Percentiles rank a stretch among this genome's conserved stretches.
Conservation (phyloP, 371 early-diverging fungal genomes). For the Lichtheimia hyalospora region DNA sequence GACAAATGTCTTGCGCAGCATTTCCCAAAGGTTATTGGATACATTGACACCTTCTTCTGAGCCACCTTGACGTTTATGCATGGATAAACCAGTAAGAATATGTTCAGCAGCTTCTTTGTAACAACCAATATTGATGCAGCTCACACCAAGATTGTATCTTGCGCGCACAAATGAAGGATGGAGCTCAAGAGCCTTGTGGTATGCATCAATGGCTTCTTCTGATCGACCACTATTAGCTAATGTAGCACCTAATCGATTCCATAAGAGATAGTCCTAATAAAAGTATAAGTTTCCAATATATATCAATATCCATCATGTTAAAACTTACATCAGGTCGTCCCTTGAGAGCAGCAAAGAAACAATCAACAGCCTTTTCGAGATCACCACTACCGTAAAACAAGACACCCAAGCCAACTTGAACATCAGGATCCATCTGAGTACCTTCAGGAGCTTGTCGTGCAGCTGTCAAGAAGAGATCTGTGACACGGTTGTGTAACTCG, state of each 20-base stretch:
- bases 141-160: constrained; percentile 93
- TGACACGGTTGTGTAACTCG: constrained; percentile 72
- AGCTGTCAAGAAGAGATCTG: constrained; percentile 77
- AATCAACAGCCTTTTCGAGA: constrained; percentile 94
- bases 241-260: constrained; percentile 97
- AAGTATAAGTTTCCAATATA: no score
- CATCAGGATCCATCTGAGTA: constrained; percentile 83
- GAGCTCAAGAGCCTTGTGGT: constrained; percentile 89
- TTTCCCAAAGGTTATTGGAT: constrained; percentile 65
- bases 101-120: constrained; percentile 95
- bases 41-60: constrained; percentile 60
- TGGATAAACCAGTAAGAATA: constrained; percentile 81
- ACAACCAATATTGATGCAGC: constrained; percentile 90
- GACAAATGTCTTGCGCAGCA: constrained; percentile 60
- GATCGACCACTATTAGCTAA: constrained; percentile 87
- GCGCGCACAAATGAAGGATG: constrained; percentile 95
- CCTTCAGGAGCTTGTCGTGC: constrained; percentile 72
- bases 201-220: constrained; percentile 89
- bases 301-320: no score
- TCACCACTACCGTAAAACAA: constrained; percentile 90
- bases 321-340: constrained; percentile 80
- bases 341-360: constrained; percentile 91
- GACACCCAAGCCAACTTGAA: constrained; percentile 94
- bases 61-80: constrained; percentile 67
- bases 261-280: constrained; percentile 86